Evolutionary conservation across 2,329 filamentous ascomycete genomes (phyloP), one percentile per base, ranked within the genome.

Genomic region (Aspergillus sp.): DNA sequence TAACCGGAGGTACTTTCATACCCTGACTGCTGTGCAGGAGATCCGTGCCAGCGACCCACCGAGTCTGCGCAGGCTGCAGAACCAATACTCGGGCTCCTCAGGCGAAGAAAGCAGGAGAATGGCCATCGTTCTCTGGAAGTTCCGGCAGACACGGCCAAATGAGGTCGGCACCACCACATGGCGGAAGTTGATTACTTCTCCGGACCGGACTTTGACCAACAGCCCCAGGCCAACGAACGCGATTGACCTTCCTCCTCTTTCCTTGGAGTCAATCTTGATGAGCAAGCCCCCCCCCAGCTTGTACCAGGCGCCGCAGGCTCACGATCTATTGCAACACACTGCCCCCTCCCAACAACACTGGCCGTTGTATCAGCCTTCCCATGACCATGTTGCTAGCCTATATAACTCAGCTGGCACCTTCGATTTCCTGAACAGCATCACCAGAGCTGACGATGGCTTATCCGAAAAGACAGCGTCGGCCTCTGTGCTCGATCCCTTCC

Each of bases 111-210:
- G 72, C 47, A 75, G 77, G 64, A 71, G 77, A 28, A 77, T 81
- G 71, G 78, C 78, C 2, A 74, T 82, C 49, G 62, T 82, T 15
- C 71, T 80, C 19, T 82, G 80, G 80, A 80, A 77, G 55, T 82
- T 82, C 68, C 77, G 76, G 7, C 75, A 80, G 65, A 78, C 78
- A n/a, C 68, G 71, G 7, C 69, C 71, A 17, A 72, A 72, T 7
- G 74, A 79, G 59, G 75, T 75, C 25, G 79, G 78, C 31, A 78
- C 75, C 2, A 81, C 80, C 1, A 80, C 77, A 15, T 82, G 80
- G 80, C 74, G 77, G 61, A 75, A 72, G 50, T 64, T 82, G 28
- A 72, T 78, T 25, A 73, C 77, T 28, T 76, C 76, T 1, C 71
- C 77, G 0, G 73, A 74, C 38, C 73, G 76, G 13, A 75, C 67